Evolutionary conservation across 2,329 filamentous ascomycete genomes (phyloP), one percentile per base, ranked within the genome.

Genomic region (Paramyrothecium roridum): DNA sequence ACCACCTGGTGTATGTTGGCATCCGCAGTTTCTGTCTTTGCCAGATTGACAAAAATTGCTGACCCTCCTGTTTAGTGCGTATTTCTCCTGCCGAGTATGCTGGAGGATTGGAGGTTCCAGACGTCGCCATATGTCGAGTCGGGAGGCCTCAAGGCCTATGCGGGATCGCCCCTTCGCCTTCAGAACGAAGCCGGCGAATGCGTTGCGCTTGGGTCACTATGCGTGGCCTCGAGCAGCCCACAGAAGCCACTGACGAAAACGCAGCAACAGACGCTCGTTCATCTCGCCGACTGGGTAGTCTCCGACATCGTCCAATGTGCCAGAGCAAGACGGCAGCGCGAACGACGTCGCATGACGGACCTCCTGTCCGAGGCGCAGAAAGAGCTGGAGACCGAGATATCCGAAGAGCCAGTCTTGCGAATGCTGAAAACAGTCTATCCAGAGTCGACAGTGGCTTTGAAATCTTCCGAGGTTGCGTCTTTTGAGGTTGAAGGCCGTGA

Each of bases 31-130:
- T 19, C 17, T 13, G 7, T 19, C 20, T 4, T n/a, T 49, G 17
- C 13, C 26, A 13, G 6, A 23, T 33, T 13, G 6, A 16, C 6
- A 17, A 47, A n/a, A 3, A 7, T 22, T 43, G 34, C 50, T 61
- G 49, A 60, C 11, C 13, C 1, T 19, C 16, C 20, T 2, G 3
- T 17, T 13, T 49, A 70, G 67, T 69, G 62, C 2, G 69, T 78
- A 0, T 78, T 79, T 51, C 65, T 71, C 19, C 40, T 79, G 1
- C 70, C 71, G 0, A 70, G 77, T 47, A 74, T 78, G 70, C 58
- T 65, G 8, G 59, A 70, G 3, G 76, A 79, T 52, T 79, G 76
- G 76, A 67, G 76, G 4, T 79, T 78, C 46, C 58, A 65, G 26
- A 54, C 67, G 1, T 76, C 70, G 0, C 76, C 76, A 1, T 67